Conservation (phyloP, 2,329 filamentous ascomycete genomes). For the Fusarium pseudograminearum region DNA sequence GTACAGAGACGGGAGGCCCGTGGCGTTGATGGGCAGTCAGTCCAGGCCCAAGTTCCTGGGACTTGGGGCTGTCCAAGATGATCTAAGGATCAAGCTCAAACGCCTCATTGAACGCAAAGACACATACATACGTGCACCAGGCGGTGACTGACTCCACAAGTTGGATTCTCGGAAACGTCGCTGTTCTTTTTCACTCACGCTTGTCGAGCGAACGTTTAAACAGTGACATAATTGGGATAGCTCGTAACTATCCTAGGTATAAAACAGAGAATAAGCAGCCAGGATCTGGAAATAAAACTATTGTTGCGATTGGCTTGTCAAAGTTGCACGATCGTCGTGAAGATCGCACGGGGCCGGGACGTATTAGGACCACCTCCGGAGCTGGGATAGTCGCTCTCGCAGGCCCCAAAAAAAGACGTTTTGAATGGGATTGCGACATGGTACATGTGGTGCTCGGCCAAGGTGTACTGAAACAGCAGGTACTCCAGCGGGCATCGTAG, state of each 20-base stretch:
- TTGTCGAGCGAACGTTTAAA: slow-evolving; percentile 23
- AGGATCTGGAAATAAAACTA: slow-evolving; percentile 43
- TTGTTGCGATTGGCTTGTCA: slow-evolving; percentile 54
- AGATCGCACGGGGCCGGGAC: slow-evolving; percentile 46
- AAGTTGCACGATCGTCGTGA: slow-evolving; percentile 46
- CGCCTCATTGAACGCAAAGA: slow-evolving; percentile 23
- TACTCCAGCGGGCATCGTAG: slow-evolving; percentile 24
- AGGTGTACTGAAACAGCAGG: slow-evolving; percentile 35
- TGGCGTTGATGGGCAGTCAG: slow-evolving; percentile 46
- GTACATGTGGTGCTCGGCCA: slow-evolving; percentile 25
- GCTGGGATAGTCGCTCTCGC: slow-evolving; percentile 33
- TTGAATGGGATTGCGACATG: slow-evolving; percentile 27
- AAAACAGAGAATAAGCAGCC: slow-evolving; percentile 14
- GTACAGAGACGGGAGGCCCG: slow-evolving; percentile 44
- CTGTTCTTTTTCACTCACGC: slow-evolving; percentile 4
- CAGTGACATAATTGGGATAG: slow-evolving; percentile 13
- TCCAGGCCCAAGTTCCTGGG: slow-evolving; percentile 47
- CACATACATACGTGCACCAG: slow-evolving; percentile 9
- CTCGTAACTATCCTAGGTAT: slow-evolving; percentile 15
- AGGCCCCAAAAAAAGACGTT: slow-evolving; percentile 23
- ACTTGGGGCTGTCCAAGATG: slow-evolving; percentile 32
- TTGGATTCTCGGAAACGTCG: neutral
- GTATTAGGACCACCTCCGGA: slow-evolving; percentile 45
- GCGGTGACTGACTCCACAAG: slow-evolving; percentile 14
- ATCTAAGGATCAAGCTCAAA: slow-evolving; percentile 24